phyloP scores from a whole-genome alignment of 2,329 filamentous ascomycete genomes.

The Akanthomyces uredinophilus region DNA sequence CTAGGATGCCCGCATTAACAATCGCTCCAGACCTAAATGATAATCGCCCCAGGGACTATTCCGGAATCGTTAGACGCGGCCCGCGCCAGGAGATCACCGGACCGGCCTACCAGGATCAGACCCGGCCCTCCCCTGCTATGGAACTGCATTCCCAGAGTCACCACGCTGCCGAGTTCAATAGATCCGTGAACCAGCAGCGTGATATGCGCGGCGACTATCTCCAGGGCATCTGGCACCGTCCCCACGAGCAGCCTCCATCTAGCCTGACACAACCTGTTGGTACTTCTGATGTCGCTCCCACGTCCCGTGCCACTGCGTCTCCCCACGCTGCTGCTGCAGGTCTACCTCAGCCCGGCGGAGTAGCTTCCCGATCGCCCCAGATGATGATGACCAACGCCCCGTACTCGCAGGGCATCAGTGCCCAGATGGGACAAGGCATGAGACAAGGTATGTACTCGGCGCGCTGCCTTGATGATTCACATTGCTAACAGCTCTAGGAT shows the following conservation, averaged over 20 bases:
- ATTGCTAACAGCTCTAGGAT: slow-evolving; percentile 56
- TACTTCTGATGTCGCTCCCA: slow-evolving; percentile 38
- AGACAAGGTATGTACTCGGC: slow-evolving; percentile 61
- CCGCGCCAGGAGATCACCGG: slow-evolving; percentile 87
- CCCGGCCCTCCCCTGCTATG: slow-evolving; percentile 65
- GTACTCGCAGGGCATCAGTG: slow-evolving; percentile 67
- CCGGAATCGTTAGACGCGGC: slow-evolving; percentile 68
- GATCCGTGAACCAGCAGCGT: slow-evolving; percentile 73
- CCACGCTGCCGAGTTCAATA: slow-evolving; percentile 87
- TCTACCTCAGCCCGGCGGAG: slow-evolving; percentile 51
- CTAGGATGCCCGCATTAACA: slow-evolving; percentile 80
- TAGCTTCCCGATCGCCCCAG: slow-evolving; percentile 59
- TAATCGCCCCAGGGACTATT: slow-evolving; percentile 73
- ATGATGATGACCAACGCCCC: slow-evolving; percentile 60
- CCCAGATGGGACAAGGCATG: slow-evolving; percentile 65
- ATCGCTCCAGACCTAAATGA: slow-evolving; percentile 73
- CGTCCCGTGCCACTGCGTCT: slow-evolving; percentile 52
- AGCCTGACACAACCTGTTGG: slow-evolving; percentile 38
- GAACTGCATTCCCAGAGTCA: slow-evolving; percentile 84
- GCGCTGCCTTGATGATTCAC: slow-evolving; percentile 50
- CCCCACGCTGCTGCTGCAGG: slow-evolving; percentile 52
- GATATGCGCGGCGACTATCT: slow-evolving; percentile 74
- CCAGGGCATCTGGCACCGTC: slow-evolving; percentile 74
- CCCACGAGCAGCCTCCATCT: slow-evolving; percentile 67
- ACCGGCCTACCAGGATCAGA: slow-evolving; percentile 81